Percentiles rank a stretch among this genome's conserved stretches.
phyloP scores from a whole-genome alignment of 208 protist species.

The Leishmania lainsoni region DNA sequence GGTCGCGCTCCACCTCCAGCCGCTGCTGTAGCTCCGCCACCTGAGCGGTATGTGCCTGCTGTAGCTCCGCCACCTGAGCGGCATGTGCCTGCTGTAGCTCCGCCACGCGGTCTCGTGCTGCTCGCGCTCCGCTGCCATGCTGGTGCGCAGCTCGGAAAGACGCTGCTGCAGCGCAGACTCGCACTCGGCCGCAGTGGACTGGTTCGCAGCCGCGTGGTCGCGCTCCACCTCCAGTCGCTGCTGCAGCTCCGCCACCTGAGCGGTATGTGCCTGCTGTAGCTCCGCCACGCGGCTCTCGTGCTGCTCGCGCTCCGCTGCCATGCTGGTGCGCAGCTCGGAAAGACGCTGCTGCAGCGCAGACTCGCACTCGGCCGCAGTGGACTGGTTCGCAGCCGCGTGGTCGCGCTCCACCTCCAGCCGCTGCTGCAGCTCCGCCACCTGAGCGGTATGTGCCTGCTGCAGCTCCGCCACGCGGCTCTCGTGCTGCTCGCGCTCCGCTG shows the following conservation, averaged over 20 bases:
- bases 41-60: background rate
- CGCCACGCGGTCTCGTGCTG: background rate
- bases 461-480: background rate
- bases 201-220: slow-evolving; percentile 17
- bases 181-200: slow-evolving; percentile 8
- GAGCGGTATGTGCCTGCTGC: background rate
- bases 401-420: background rate
- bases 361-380: too few relatives aligned
- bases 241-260: slow-evolving; percentile 12
- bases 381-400: too few relatives aligned
- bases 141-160: slow-evolving; percentile 15
- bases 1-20: slow-evolving; percentile 23
- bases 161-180: slow-evolving; percentile 15
- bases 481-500: background rate
- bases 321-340: too few relatives aligned
- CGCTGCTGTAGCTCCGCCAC: slow-evolving; percentile 24
- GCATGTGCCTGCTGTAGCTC: slow-evolving; percentile 1
- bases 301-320: slow-evolving; percentile 16
- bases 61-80: background rate
- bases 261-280: background rate
- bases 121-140: slow-evolving; percentile 2
- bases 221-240: slow-evolving; percentile 23
- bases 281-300: slow-evolving; percentile 10
- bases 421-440: too few relatives aligned
- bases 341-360: too few relatives aligned